A percentile compares a stretch with the other conserved stretches of the same genome.
Conservation (phyloP, 1,284 basidiomycete species). For the Sporisorium iseilematis-ciliati region DNA sequence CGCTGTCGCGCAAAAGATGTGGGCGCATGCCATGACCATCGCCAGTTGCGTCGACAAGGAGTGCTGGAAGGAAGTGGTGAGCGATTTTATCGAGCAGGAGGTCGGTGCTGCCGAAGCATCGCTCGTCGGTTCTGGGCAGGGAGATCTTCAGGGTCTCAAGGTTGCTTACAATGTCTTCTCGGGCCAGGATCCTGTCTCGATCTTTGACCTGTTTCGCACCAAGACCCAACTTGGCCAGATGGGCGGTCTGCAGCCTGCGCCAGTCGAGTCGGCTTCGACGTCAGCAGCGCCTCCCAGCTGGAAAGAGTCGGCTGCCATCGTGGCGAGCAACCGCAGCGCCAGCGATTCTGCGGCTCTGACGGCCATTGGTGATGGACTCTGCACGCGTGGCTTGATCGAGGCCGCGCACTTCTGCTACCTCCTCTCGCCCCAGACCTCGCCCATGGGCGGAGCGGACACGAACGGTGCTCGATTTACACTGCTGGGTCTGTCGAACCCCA, state of each 20-base stretch:
- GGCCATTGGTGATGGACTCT: conserved; percentile 85
- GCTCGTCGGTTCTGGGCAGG: conserved; percentile 20
- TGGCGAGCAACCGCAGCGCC: conserved; percentile 79
- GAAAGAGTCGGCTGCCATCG: conserved; percentile 87
- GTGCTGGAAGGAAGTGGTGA: conserved; percentile 89
- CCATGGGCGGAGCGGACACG: conserved; percentile 78
- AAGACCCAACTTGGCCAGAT: conserved; percentile 50
- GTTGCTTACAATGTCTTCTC: conserved; percentile 67
- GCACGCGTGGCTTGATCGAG: conserved; percentile 79
- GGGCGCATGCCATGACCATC: conserved; percentile 96
- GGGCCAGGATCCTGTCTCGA: conserved; percentile 56
- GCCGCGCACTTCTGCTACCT: conserved; percentile 94
- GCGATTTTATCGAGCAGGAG: conserved; percentile 86
- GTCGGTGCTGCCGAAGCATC: conserved; percentile 70
- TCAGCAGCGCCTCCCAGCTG: conserved; percentile 79
- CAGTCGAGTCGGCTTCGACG: conserved; percentile 72
- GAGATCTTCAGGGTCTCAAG: conserved; percentile 63
- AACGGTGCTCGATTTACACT: conserved; percentile 76
- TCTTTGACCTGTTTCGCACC: conserved; percentile 61
- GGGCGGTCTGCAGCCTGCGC: conserved; percentile 29
- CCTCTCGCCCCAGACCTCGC: conserved; percentile 84
- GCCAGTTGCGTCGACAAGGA: conserved; percentile 93
- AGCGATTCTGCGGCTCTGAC: conserved; percentile 80
- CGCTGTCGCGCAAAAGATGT: conserved; percentile 87
- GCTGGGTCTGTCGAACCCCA: conserved; percentile 77